Evolutionary conservation across 257 asterid genomes (phyloP).

Genomic region (Solanum habrochaites): DNA sequence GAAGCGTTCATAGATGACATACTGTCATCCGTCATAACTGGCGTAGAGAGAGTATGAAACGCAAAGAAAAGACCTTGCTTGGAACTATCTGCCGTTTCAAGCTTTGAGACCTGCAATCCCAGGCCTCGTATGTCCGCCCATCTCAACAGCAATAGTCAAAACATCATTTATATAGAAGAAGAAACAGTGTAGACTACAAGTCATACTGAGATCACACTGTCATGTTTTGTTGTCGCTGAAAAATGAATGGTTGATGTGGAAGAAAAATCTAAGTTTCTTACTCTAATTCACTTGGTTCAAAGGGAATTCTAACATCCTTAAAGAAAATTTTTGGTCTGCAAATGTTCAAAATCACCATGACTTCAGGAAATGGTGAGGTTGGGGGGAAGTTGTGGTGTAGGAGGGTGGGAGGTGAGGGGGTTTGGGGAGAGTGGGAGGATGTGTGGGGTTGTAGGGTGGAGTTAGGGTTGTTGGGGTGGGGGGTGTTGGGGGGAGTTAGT

Average conservation of each 20-base stretch:
- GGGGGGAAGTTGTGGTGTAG: too few relatives aligned
- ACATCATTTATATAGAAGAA: not conserved
- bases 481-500: too few relatives aligned
- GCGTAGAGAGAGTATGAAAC: not conserved
- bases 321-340: not conserved
- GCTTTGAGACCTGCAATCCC: slow-evolving; percentile 98
- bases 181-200: not conserved
- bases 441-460: too few relatives aligned
- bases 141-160: slow-evolving; percentile 31
- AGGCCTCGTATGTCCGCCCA: slow-evolving; percentile 80
- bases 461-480: too few relatives aligned
- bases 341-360: not conserved
- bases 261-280: not conserved
- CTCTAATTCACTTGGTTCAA: not conserved
- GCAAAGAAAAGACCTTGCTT: slow-evolving; percentile 27
- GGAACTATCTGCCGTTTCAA: slow-evolving; percentile 53
- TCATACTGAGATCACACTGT: not conserved
- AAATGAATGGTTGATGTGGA: not conserved
- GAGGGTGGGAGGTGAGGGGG: too few relatives aligned
- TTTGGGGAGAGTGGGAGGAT: too few relatives aligned
- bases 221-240: not conserved
- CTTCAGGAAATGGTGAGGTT: too few relatives aligned
- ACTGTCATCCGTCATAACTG: not conserved
- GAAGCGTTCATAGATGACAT: not conserved
- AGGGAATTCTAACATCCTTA: not conserved